Conservation (phyloP, 2,329 filamentous ascomycete genomes). For the Exophiala viscosa region DNA sequence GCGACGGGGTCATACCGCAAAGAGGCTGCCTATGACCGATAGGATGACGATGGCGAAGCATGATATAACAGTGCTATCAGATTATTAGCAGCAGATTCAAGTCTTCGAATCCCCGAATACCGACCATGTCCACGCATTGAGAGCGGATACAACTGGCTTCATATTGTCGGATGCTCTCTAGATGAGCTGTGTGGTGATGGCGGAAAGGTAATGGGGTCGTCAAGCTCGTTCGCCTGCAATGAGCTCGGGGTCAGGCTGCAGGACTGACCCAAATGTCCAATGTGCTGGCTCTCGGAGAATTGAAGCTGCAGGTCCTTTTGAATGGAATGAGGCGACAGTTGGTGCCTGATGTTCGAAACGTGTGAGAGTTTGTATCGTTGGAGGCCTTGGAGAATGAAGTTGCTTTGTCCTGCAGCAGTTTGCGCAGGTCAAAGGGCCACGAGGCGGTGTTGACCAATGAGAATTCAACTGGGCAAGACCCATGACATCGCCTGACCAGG, state of each 20-base stretch:
- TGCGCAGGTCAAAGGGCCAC: background rate
- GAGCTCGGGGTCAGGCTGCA: too few species aligned
- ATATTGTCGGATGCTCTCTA: conserved; percentile 51
- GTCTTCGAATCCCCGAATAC: conserved; percentile 31
- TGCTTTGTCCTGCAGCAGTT: background rate
- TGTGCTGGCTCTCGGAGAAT: too few species aligned
- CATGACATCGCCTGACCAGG: background rate
- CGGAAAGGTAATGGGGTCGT: too few species aligned
- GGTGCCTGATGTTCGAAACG: too few species aligned
- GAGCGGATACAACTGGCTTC: conserved; percentile 89
- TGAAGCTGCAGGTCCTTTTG: too few species aligned
- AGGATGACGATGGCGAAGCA: conserved; percentile 63
- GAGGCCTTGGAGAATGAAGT: background rate
- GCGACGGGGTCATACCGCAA: conserved; percentile 52
- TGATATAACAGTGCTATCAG: conserved; percentile 64
- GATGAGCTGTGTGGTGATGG: background rate
- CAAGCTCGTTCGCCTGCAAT: too few species aligned
- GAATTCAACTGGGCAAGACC: background rate
- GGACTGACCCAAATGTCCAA: too few species aligned
- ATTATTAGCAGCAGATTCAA: conserved; percentile 12
- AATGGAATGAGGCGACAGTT: too few species aligned
- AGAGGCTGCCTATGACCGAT: conserved; percentile 66
- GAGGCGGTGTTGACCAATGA: background rate
- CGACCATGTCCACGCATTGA: conserved; percentile 95
- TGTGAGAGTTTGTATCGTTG: too few species aligned